phyloP scores from a whole-genome alignment of 352 stramenopile genomes.

The Globisporangium splendens region DNA sequence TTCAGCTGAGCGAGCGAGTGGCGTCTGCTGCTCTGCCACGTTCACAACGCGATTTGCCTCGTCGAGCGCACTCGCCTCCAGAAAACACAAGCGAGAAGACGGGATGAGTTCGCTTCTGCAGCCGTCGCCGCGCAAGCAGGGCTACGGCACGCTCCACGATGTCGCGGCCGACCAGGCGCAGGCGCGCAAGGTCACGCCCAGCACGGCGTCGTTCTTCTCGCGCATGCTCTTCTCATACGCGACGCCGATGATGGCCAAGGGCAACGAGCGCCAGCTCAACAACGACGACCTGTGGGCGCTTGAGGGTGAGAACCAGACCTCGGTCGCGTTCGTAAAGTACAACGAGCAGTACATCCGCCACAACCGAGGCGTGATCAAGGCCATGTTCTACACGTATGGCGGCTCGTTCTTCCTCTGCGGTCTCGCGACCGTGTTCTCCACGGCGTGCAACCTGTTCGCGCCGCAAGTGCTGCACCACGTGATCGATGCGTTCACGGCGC shows the following conservation, averaged over 20 bases:
- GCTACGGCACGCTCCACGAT: not conserved
- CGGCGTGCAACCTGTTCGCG: constrained; percentile 3
- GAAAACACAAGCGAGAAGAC: too few species aligned
- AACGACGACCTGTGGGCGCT: constrained; percentile 40
- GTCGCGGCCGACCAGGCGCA: not conserved
- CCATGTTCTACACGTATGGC: constrained; percentile 15
- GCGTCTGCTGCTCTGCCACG: too few species aligned
- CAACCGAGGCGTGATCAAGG: constrained; percentile 18
- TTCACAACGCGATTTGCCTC: too few species aligned
- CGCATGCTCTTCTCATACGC: constrained; percentile 46
- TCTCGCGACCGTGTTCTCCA: constrained; percentile 1
- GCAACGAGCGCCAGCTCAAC: constrained; percentile 42
- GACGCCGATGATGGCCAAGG: constrained; percentile 30
- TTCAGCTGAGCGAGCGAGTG: too few species aligned
- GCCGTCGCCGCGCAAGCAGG: constrained; percentile 1
- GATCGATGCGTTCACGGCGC: not conserved
- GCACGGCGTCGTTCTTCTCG: constrained; percentile 17
- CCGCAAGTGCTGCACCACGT: constrained; percentile 6
- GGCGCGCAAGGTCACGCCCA: not conserved
- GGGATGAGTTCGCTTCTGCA: constrained; percentile 4
- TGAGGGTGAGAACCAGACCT: constrained; percentile 22
- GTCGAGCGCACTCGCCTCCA: too few species aligned
- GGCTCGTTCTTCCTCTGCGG: constrained; percentile 4
- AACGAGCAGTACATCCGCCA: constrained; percentile 16
- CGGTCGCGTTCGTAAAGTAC: constrained; percentile 24